Percentiles rank a stretch among this genome's conserved stretches.
Evolutionary conservation across 805 yeast genomes (phyloP).

Genomic region (Myxozyma mucilagina): DNA sequence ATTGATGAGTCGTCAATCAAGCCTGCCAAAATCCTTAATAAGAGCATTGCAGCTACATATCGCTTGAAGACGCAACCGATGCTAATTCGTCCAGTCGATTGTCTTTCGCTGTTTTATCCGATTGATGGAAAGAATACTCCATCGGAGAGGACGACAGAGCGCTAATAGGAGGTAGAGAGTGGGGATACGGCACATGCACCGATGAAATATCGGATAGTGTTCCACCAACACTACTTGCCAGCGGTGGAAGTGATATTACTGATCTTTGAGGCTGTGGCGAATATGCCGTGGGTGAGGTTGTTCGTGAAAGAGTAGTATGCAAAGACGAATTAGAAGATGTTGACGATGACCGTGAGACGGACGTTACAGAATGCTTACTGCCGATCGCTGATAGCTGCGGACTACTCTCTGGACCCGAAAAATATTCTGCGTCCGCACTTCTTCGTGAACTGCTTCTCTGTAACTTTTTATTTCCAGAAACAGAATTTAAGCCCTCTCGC

Average conservation of each 20-base stretch:
- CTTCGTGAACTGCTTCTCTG: neutral
- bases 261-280: neutral
- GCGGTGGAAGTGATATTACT: neutral
- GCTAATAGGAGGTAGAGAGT: neutral
- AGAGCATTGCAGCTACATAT: neutral
- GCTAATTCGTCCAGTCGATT: constrained; percentile 19
- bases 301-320: neutral
- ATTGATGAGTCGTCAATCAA: no score
- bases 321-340: neutral
- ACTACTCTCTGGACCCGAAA: neutral
- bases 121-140: no score
- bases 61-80: constrained; percentile 10
- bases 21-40: no score
- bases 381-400: neutral
- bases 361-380: neutral
- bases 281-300: neutral
- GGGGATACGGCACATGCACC: neutral
- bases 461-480: neutral
- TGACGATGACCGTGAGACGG: neutral
- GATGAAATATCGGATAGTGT: neutral
- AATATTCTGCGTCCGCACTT: neutral
- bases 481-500: neutral
- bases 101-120: neutral
- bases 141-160: neutral
- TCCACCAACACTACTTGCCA: neutral